Percentiles rank a stretch among this genome's conserved stretches.
These are phyloP conservation scores for Xylariaceae sp. DNA, from an alignment of 2,329 filamentous ascomycete species.

Conservation along the genomic window DNA sequence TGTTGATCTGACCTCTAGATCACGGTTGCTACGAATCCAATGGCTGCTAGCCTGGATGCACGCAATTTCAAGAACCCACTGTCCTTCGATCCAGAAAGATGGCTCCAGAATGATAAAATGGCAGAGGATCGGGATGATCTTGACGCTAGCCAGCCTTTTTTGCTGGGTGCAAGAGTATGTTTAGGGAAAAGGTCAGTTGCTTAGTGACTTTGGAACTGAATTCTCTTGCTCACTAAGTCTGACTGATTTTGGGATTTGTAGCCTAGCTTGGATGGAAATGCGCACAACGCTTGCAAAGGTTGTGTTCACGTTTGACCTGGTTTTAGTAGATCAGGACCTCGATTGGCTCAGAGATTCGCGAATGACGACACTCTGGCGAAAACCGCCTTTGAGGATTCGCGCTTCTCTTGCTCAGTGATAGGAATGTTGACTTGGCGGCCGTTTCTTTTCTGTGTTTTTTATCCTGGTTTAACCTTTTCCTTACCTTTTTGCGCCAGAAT, in stretches of 20 bases:
- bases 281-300: constrained; percentile 23
- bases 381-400: background rate
- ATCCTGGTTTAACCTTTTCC: too few relatives aligned
- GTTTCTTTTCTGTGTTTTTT: too few relatives aligned
- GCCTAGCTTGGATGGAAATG: constrained; percentile 17
- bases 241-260: constrained; percentile 8
- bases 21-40: constrained; percentile 13
- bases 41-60: constrained; percentile 13
- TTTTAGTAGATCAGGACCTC: constrained; percentile 17
- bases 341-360: constrained; percentile 25
- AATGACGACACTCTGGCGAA: constrained; percentile 8
- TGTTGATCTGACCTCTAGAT: constrained; percentile 1
- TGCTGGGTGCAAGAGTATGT: constrained; percentile 11
- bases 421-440: too few relatives aligned
- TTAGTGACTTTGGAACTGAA: background rate
- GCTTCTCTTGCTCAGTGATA: background rate
- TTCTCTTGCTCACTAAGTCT: background rate
- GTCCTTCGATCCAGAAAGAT: constrained; percentile 15
- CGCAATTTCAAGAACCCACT: constrained; percentile 15
- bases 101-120: constrained; percentile 10
- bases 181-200: constrained; percentile 9
- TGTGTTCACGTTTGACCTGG: constrained; percentile 22
- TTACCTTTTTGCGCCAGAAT: too few relatives aligned
- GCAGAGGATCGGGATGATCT: constrained; percentile 7
- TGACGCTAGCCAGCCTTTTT: constrained; percentile 18